Conservation (phyloP, 768 basidiomycete species). For the Collybia mongolica region DNA sequence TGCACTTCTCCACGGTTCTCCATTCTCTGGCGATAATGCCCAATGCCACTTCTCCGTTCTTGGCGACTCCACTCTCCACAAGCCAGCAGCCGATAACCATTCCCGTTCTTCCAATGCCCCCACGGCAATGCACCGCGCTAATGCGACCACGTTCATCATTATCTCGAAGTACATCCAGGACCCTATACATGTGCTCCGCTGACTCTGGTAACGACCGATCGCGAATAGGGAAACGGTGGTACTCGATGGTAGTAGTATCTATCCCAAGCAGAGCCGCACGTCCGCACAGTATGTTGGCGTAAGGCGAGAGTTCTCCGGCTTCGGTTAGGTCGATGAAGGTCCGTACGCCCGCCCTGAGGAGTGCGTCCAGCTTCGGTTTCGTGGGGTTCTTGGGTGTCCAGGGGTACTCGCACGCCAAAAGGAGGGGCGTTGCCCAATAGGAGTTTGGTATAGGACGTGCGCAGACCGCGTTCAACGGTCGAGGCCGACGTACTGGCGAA, state of each 20-base stretch:
- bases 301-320: slow-evolving; percentile 69
- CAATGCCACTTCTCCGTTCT: slow-evolving; percentile 64
- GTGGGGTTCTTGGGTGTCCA: slow-evolving; percentile 60
- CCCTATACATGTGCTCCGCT: slow-evolving; percentile 52
- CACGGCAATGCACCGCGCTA: slow-evolving; percentile 76
- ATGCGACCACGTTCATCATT: slow-evolving; percentile 59
- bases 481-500: slow-evolving; percentile 14
- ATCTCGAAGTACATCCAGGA: slow-evolving; percentile 58
- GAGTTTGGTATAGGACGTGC: slow-evolving; percentile 77
- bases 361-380: slow-evolving; percentile 70
- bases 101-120: slow-evolving; percentile 75
- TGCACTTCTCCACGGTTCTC: slow-evolving; percentile 77
- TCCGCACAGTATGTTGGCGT: slow-evolving; percentile 49
- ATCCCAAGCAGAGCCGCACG: slow-evolving; percentile 59
- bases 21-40: slow-evolving; percentile 65
- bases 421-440: slow-evolving; percentile 74
- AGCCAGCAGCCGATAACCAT: slow-evolving; percentile 71
- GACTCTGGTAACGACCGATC: slow-evolving; percentile 69
- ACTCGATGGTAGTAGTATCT: slow-evolving; percentile 55
- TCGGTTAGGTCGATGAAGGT: slow-evolving; percentile 89
- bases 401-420: slow-evolving; percentile 82
- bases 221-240: slow-evolving; percentile 77
- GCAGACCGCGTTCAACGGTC: slow-evolving; percentile 19
- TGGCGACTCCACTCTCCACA: slow-evolving; percentile 61
- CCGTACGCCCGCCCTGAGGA: slow-evolving; percentile 70